These are phyloP conservation scores for Yamadazyma sp. DNA, from an alignment of 805 yeast species.

Conservation along the genomic window DNA sequence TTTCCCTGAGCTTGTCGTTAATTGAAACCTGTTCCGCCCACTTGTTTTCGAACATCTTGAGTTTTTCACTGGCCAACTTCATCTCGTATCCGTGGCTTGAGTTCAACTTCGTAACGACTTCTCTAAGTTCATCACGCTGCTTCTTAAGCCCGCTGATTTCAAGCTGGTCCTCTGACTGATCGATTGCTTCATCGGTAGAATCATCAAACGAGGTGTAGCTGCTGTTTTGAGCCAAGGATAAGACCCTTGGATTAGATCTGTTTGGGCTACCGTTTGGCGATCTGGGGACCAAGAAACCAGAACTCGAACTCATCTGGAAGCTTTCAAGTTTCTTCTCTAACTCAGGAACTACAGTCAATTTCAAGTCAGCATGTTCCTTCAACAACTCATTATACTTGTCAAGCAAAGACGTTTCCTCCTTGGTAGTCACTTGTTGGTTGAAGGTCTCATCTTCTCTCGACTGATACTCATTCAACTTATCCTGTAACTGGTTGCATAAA, in stretches of 20 bases:
- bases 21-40: constrained; percentile 29
- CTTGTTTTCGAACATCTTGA: constrained; percentile 31
- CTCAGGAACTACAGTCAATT: constrained; percentile 45
- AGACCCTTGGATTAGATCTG: constrained; percentile 1
- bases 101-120: constrained; percentile 38
- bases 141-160: constrained; percentile 23
- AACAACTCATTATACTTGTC: constrained; percentile 40
- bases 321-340: constrained; percentile 34
- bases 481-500: constrained; percentile 43
- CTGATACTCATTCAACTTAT: constrained; percentile 42
- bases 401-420: constrained; percentile 31
- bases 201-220: constrained; percentile 6
- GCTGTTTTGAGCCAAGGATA: constrained; percentile 8
- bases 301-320: no score
- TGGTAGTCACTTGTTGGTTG: constrained; percentile 2
- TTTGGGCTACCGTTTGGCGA: constrained; percentile 2
- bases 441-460: constrained; percentile 15
- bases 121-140: constrained; percentile 44
- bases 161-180: constrained; percentile 18
- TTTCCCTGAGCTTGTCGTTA: constrained; percentile 33
- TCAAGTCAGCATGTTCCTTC: constrained; percentile 42
- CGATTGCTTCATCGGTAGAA: constrained; percentile 8
- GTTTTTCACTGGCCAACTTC: constrained; percentile 35
- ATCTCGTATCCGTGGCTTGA: constrained; percentile 35
- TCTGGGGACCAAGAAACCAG: no score